Base-by-base conservation (phyloP, 2,329 filamentous ascomycete species). In the Xylariaceae sp. region DNA sequence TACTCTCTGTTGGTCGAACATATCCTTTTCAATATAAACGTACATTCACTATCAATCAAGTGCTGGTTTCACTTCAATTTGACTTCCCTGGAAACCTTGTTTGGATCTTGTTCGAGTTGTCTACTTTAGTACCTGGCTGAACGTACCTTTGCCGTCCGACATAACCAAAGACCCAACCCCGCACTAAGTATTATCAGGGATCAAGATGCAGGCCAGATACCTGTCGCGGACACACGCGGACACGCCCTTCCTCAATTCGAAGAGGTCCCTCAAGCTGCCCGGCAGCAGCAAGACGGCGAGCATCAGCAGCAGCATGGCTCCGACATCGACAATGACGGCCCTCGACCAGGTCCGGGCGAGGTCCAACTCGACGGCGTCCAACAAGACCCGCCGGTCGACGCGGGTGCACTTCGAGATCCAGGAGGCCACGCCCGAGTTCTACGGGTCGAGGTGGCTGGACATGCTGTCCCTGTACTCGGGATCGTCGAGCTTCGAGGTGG, bases 361-460 rank as follows among this genome's bases (percentile, higher is more conserved):
- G 24, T 47, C 45, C 11, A 47, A 47, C 42, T 47, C 45, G 16
- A 39, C 36, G 41, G n/a, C 45, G 41, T 18, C 47, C 21, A 24
- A 24, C 21, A 24, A 24, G 21, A 24, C 21, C 21, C 21, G 21
- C 21, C 21, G 21, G 7, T 7, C 6, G 28, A 44, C 44, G 9
- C 47, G 44, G 15, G 47, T 50, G 32, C 44, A 47, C 30, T 50
- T 50, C 19, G 47, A 50, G 34, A 47, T 50, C 26, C 44, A 50
- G 19, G 47, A 50, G 17, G 39, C 43, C 6, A 31, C 38, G 3
- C 43, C 46, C 19, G 46, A 46, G 15, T 38, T 46, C 37, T 46
- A 43, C 38, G 44, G 24, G 31, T 43, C 46, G 5, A 47, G 45
- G 36, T 47, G 38, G 45, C 41, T 47, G 30, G 38, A 48, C 40